These are phyloP conservation scores for Phytophthora podocarpi DNA, from an alignment of 352 stramenopile genomes.

Conservation along the genomic window DNA sequence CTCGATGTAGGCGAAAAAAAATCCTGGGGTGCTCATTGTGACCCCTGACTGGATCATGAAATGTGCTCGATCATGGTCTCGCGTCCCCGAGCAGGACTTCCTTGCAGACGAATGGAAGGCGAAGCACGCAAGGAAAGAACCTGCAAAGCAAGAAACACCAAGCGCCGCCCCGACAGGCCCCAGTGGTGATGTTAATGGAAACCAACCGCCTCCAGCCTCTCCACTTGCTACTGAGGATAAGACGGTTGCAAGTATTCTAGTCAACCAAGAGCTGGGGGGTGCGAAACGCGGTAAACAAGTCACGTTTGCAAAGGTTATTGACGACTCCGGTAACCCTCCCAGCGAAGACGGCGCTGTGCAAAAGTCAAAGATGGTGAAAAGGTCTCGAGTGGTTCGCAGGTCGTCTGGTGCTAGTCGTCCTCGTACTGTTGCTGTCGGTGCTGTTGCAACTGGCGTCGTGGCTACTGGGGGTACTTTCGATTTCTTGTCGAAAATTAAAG, in stretches of 20 bases:
- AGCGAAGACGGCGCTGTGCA: constrained; percentile 29
- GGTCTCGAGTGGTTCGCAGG: constrained; percentile 38
- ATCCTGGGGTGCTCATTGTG: constrained; percentile 65
- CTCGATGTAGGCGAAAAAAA: constrained; percentile 54
- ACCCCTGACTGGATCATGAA: constrained; percentile 85
- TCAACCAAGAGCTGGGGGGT: constrained; percentile 15
- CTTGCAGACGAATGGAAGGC: constrained; percentile 67
- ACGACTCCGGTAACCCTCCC: constrained; percentile 31
- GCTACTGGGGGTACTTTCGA: constrained; percentile 84
- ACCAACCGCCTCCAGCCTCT: constrained; percentile 3
- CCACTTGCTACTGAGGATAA: constrained; percentile 20
- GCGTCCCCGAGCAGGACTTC: constrained; percentile 66
- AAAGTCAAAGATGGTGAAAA: constrained; percentile 37
- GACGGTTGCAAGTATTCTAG: constrained; percentile 19
- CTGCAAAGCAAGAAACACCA: constrained; percentile 18
- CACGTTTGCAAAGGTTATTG: constrained; percentile 56
- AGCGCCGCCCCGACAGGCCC: constrained; percentile 2
- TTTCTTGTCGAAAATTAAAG: constrained; percentile 84
- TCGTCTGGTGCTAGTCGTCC: constrained; percentile 21
- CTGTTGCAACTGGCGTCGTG: constrained; percentile 68
- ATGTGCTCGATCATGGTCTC: constrained; percentile 72
- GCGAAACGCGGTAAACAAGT: constrained; percentile 55
- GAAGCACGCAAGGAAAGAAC: constrained; percentile 41
- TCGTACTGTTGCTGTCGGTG: constrained; percentile 23
- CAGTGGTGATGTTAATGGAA: constrained; percentile 10